phyloP scores from a whole-genome alignment of 192 early-diverging fungal genomes.

The Physocladia obscura region DNA sequence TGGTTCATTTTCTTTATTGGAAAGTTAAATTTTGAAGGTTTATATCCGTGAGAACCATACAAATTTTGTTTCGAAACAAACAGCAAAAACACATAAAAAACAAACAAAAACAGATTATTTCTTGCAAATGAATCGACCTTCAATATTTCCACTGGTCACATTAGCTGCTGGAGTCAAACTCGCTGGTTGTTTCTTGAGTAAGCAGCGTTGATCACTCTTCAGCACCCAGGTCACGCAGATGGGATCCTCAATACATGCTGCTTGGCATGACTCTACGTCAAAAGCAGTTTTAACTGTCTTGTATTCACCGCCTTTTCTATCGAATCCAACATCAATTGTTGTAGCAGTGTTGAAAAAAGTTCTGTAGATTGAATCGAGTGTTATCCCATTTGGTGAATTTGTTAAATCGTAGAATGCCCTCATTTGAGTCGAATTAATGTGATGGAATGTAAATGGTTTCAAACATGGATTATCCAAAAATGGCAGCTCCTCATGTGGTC shows the following conservation, averaged over 20 bases:
- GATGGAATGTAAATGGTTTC: slow-evolving; percentile 43
- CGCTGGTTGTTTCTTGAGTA: neutral
- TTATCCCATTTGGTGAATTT: neutral
- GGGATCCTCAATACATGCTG: neutral
- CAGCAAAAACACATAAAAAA: too few species aligned
- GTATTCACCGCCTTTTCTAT: neutral
- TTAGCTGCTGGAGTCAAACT: neutral
- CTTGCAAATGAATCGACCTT: neutral
- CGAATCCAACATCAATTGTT: slow-evolving; percentile 3
- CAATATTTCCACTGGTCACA: neutral
- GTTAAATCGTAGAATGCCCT: neutral
- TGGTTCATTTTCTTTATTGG: too few species aligned
- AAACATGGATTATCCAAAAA: slow-evolving; percentile 36
- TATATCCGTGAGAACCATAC: too few species aligned
- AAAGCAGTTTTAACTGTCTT: neutral
- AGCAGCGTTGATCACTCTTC: neutral
- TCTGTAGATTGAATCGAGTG: neutral
- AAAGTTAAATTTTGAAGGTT: too few species aligned
- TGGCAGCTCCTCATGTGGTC: slow-evolving; percentile 5
- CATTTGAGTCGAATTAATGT: slow-evolving; percentile 24
- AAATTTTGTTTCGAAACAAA: too few species aligned
- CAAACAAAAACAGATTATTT: too few species aligned
- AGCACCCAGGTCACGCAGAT: neutral
- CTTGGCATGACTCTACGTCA: neutral
- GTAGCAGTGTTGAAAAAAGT: neutral